A percentile compares a stretch with the other conserved stretches of the same genome.
These are phyloP conservation scores for Puccinia polysora DNA, from an alignment of 1,284 basidiomycete species.

Conservation along the genomic window DNA sequence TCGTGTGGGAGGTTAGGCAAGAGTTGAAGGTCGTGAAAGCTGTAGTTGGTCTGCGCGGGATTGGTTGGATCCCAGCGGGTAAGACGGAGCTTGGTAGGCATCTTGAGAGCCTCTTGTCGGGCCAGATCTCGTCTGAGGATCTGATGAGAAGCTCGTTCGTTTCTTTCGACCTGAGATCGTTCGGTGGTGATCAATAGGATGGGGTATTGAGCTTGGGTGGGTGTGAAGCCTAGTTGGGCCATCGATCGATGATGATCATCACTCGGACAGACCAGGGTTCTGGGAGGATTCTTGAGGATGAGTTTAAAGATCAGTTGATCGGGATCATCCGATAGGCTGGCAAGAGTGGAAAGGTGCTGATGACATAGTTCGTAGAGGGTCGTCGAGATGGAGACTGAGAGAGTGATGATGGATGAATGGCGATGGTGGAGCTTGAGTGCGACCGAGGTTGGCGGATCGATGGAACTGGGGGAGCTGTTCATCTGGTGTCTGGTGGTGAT, in stretches of 20 bases:
- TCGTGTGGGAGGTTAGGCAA: conserved; percentile 15
- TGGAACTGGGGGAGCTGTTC: conserved; percentile 69
- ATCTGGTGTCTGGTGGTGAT: conserved; percentile 34
- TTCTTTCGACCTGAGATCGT: neutral
- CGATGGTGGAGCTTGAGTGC: conserved; percentile 44
- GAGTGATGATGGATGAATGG: neutral
- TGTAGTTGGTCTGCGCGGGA: neutral
- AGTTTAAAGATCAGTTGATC: conserved; percentile 17
- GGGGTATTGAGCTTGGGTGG: neutral
- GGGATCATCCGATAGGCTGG: neutral
- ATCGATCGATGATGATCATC: neutral
- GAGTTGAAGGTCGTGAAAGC: neutral
- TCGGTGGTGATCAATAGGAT: conserved; percentile 9
- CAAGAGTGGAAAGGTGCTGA: neutral
- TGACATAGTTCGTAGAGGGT: conserved; percentile 21
- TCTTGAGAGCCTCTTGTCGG: conserved; percentile 2
- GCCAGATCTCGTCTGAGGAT: conserved; percentile 4
- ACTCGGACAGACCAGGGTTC: conserved; percentile 12
- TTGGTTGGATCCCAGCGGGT: neutral
- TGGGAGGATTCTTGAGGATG: neutral
- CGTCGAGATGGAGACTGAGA: neutral
- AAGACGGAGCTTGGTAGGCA: neutral
- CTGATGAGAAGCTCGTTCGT: neutral
- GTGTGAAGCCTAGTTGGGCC: conserved; percentile 1
- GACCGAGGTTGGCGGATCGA: conserved; percentile 85